Evolutionary conservation across 2,329 filamentous ascomycete species (phyloP), one percentile per base, ranked within the genome.

Genomic region (Laburnicola sp.): DNA sequence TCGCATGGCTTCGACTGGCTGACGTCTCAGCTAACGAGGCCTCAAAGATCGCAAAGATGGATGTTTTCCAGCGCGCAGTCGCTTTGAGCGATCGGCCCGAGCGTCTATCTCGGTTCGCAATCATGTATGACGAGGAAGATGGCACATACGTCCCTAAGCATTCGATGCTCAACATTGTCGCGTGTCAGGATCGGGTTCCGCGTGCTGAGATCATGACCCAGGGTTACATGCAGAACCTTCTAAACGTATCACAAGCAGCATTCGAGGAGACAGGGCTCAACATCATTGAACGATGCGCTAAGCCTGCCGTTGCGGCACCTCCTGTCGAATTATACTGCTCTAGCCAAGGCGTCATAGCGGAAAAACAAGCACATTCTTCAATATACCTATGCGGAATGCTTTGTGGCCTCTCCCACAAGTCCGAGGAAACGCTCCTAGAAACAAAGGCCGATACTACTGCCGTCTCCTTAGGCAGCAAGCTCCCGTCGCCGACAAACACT

Each of bases 1-100:
- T 97, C 72, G 93, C 92, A 0, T 99, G 91, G 85, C 80, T 97
- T 52, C 86, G 91, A 3, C 96, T 99, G 64, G 84, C 88, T 3
- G 90, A 96, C 62, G 78, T 82, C 0, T 94, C 91, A 10, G 78
- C 86, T 1, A 80, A 80, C 7, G 92, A 97, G 56, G 86, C 85
- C 1, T 88, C 87, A 51, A 79, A 80, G 48, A 82, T 86, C 28
- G 87, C 88, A 3, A 87, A 86, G 60, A 79, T 81, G 46, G 86
- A 86, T 53, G 60, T 95, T 2, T 89, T 96, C 61, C 80, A 88
- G 47, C 88, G 92, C 34, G 88, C 90, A 3, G 75, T 87, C 1
- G 80, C 85, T 44, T 78, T 87, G 41, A 70, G 71, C 46, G 68
- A 70, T 37, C 74, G 72, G 58, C 59, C 75, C 8, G 79, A 86